Conservation (phyloP, 257 asterid genomes). For the Solanum rostratum region DNA sequence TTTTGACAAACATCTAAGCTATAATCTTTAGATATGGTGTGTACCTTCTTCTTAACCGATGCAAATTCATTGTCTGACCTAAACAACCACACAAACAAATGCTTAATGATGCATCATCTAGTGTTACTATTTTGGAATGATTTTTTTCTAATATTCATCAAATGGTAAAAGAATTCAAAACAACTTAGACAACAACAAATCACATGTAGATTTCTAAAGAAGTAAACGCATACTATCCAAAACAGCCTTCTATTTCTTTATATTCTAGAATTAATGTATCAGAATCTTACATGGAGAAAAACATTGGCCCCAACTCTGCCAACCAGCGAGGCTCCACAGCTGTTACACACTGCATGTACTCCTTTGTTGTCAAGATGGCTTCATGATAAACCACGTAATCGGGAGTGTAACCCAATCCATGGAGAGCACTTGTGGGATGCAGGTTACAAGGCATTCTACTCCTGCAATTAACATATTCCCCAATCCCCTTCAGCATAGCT, state of each 20-base stretch:
- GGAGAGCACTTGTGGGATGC: slow-evolving; percentile 83
- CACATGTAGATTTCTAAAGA: neutral
- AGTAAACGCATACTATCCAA: neutral
- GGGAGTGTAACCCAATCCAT: slow-evolving; percentile 78
- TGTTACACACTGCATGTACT: slow-evolving; percentile 90
- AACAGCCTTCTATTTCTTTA: slow-evolving; percentile 19
- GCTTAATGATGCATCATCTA: neutral
- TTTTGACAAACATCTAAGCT: neutral
- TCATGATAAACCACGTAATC: slow-evolving; percentile 85
- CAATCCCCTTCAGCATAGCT: slow-evolving; percentile 67
- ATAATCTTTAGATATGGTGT: neutral
- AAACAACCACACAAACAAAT: neutral
- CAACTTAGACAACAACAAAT: neutral
- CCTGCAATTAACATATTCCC: slow-evolving; percentile 78
- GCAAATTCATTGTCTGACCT: neutral
- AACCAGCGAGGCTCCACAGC: slow-evolving; percentile 93
- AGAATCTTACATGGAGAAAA: slow-evolving; percentile 77
- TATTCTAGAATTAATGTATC: slow-evolving; percentile 72
- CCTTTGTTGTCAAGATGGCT: slow-evolving; percentile 65
- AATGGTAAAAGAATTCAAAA: neutral
- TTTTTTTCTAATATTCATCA: neutral
- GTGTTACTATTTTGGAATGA: neutral
- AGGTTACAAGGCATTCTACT: slow-evolving; percentile 88
- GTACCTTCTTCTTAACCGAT: neutral
- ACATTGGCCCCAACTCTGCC: slow-evolving; percentile 94